Conservation (phyloP, 495 filamentous ascomycete species). For the Thermothielavioides terrestris region DNA sequence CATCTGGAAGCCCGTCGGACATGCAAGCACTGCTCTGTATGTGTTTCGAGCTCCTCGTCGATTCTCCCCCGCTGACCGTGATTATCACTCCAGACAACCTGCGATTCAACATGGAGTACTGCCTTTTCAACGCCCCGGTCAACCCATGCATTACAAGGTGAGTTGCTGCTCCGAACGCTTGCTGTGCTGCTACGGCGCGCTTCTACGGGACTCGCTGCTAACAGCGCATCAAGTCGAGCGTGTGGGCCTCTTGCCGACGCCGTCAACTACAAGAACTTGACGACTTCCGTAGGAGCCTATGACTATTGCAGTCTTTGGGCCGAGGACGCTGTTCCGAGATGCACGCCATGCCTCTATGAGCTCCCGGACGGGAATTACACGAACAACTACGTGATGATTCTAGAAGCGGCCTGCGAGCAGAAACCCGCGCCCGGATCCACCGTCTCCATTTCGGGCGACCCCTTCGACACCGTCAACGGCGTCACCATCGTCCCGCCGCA, state of each 20-base stretch:
- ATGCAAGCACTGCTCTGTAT: constrained; percentile 35
- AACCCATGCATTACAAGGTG: constrained; percentile 38
- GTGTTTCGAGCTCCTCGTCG: background rate
- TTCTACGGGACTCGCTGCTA: no score
- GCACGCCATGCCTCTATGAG: constrained; percentile 26
- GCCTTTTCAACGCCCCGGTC: constrained; percentile 25
- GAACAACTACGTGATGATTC: constrained; percentile 38
- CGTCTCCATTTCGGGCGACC: constrained; percentile 36
- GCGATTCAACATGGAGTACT: constrained; percentile 32
- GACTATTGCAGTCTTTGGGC: constrained; percentile 38
- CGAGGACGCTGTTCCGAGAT: constrained; percentile 23
- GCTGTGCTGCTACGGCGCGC: background rate
- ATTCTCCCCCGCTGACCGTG: background rate
- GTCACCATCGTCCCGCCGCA: constrained; percentile 36
- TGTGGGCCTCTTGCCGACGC: constrained; percentile 31
- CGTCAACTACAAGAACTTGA: constrained; percentile 30
- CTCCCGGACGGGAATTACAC: constrained; percentile 20
- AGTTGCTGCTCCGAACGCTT: constrained; percentile 1
- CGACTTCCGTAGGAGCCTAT: constrained; percentile 23
- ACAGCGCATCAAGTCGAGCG: constrained; percentile 27
- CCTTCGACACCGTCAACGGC: constrained; percentile 39
- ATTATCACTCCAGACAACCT: constrained; percentile 34
- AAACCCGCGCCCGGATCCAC: constrained; percentile 28
- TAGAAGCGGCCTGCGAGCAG: constrained; percentile 42
- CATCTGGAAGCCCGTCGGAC: constrained; percentile 25